These are phyloP conservation scores for Sclerotinia spermophila DNA, from an alignment of 2,329 filamentous ascomycete genomes.

Conservation along the genomic window DNA sequence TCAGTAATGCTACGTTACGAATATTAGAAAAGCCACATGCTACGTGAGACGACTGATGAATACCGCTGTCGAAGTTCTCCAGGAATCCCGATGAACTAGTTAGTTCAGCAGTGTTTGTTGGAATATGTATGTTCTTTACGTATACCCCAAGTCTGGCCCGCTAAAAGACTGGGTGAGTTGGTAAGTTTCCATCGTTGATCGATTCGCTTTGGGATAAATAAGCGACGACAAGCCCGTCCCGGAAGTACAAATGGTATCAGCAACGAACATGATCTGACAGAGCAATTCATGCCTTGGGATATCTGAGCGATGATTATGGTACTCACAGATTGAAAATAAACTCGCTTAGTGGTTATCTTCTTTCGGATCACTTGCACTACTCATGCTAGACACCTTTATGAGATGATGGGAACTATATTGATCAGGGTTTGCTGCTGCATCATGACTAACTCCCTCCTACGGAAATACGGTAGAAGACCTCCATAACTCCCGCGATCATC, in stretches of 20 bases:
- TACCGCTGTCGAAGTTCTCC: conserved; percentile 35
- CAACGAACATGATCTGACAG: no score
- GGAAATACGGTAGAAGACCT: conserved; percentile 45
- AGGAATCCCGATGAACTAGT: conserved; percentile 34
- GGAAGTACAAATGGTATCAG: no score
- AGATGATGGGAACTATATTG: conserved; percentile 35
- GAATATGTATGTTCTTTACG: no score
- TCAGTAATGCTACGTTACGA: conserved; percentile 33
- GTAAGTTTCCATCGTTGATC: no score
- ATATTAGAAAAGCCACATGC: conserved; percentile 32
- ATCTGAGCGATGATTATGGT: no score
- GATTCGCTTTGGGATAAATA: no score
- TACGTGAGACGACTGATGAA: conserved; percentile 34
- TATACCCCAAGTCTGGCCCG: no score
- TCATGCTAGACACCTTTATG: conserved; percentile 30
- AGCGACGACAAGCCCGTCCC: no score
- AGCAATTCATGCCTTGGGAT: no score
- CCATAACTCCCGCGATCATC: conserved; percentile 47
- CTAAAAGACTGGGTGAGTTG: no score
- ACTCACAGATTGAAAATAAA: no score
- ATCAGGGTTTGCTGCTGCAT: conserved; percentile 11
- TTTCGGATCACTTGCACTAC: conserved; percentile 32
- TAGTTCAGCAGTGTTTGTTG: conserved; percentile 33
- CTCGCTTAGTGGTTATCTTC: no score
- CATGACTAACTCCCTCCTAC: conserved; percentile 38